Base-by-base conservation (phyloP, 805 yeast genomes). In the Saccharomycopsis schoenii region DNA sequence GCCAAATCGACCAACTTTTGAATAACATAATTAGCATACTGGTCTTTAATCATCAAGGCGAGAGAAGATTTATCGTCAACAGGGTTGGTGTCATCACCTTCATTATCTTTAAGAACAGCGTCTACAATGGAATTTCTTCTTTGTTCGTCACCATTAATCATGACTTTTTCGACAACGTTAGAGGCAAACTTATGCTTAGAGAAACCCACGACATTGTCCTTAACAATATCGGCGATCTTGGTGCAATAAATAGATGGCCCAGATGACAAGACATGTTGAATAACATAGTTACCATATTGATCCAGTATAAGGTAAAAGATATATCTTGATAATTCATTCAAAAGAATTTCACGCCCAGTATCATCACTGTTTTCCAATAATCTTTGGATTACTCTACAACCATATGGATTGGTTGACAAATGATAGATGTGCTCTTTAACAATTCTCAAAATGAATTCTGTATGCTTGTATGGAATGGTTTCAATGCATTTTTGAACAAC, bases 151-250 rank as follows among this genome's bases (percentile, higher is more conserved):
- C 97, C 96, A 71, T 79, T 82, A 60, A 88, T 79, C 61, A 94
- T 89, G 67, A 97, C 89, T 71, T 89, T 91, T 72, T 94, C 99
- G 66, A 94, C 96, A 37, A 96, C 99, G 72, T 94, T 94, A 0
- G 97, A 90, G 1, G 99, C 98, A 77, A 91, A 94, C 74, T 94
- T 94, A 76, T 94, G 99, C 69, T 89, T 87, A n/a, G 97, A 89
- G 62, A 91, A 86, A 59, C 81, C 83, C 39, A 94, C 89, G 56
- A 89, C 85, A 19, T 84, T 80, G 34, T 85, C 85, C 39, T 83
- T 73, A 11, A 93, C 96, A 55, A 87, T 83, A 54, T 79, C 77
- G 56, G 90, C 77, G 57, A 94, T 85, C 56, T 71, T 76, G 61
- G 77, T 80, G 17, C 86, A 81, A 29, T 75, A 77, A 17, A 73